Base-by-base conservation (phyloP, 345 rosid species). In the Eucalyptus globulus region DNA sequence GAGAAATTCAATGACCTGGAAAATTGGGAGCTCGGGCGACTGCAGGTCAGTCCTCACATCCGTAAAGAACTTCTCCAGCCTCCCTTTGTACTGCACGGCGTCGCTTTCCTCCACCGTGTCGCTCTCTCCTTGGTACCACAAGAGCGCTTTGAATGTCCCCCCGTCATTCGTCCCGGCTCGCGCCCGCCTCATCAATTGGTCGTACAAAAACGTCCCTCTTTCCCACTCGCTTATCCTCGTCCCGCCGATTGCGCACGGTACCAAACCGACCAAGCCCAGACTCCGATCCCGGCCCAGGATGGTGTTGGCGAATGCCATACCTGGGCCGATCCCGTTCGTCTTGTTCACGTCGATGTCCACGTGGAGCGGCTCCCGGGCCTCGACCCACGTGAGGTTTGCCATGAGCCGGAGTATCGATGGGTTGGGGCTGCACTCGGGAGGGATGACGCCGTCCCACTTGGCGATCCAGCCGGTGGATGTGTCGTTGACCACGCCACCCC, bases 41-140 rank as follows among this genome's bases (percentile, higher is more conserved):
- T 91, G 90, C 67, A 96, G 92, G 95, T 96, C 98, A 86, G 87
- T 92, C 43, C 98, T 91, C n/a, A 97, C 90, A 91, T 96, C 95
- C 44, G 14, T 49, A 29, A 97, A 93, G 69, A 97, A 93, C 86
- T 89, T 90, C 44, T 92, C 91, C 90, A 95, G 92, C 80, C 94
- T 95, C 83, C 81, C 90, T 89, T 93, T 90, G 87, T 94, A 96
- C 29, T 83, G 88, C 19, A 88, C 93, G 11, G 97, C 97, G 87
- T 95, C 97, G 6, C 89, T 90, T 56, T 87, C 86, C 56, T 31
- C 87, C 22, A 49, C 88, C 14, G 98, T 90, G 91, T 96, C 99
- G n/a, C 95, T 93, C 92, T 96, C 99, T 76, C 99, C 99, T 89
- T 97, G 98, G 89, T 92, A 97, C 99, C 99, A 98, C 86, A 98